Evolutionary conservation across 2,329 filamentous ascomycete genomes (phyloP).

Genomic region (Emmonsia crescens): DNA sequence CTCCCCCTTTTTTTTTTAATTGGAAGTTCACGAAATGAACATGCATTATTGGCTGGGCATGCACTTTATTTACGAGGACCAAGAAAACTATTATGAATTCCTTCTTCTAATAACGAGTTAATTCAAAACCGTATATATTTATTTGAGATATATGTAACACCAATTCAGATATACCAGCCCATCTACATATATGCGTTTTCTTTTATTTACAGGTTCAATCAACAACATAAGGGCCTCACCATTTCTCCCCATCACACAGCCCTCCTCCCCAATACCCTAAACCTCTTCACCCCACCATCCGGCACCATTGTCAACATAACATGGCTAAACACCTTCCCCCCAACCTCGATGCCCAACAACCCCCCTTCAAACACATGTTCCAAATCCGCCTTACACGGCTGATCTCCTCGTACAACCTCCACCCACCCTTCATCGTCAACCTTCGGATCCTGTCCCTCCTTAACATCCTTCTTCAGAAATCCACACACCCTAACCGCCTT

Average conservation of each 20-base stretch:
- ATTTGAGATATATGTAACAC: no score
- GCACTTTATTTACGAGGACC: not conserved
- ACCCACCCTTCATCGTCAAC: slow-evolving; percentile 28
- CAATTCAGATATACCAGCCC: not conserved
- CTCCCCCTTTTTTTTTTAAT: not conserved
- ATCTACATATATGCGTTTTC: not conserved
- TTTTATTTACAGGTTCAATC: not conserved
- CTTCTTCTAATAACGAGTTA: not conserved
- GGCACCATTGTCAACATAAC: slow-evolving; percentile 88
- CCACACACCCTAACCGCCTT: slow-evolving; percentile 31
- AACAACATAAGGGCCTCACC: not conserved
- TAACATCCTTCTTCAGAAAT: slow-evolving; percentile 6
- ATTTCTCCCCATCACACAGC: not conserved
- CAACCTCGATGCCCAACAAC: slow-evolving; percentile 45
- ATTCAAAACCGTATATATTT: not conserved
- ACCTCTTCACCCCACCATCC: slow-evolving; percentile 82
- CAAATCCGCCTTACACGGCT: slow-evolving; percentile 29
- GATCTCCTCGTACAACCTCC: slow-evolving; percentile 27
- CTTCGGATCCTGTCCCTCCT: slow-evolving; percentile 20
- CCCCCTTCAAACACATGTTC: slow-evolving; percentile 32
- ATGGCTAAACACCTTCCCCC: slow-evolving; percentile 60
- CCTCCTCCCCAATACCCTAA: slow-evolving; percentile 63
- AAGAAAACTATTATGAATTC: not conserved
- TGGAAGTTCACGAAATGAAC: not conserved
- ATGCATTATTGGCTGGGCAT: not conserved